Conservation (phyloP, 176 grass and related monocot genomes). For the Triticum monococcum region DNA sequence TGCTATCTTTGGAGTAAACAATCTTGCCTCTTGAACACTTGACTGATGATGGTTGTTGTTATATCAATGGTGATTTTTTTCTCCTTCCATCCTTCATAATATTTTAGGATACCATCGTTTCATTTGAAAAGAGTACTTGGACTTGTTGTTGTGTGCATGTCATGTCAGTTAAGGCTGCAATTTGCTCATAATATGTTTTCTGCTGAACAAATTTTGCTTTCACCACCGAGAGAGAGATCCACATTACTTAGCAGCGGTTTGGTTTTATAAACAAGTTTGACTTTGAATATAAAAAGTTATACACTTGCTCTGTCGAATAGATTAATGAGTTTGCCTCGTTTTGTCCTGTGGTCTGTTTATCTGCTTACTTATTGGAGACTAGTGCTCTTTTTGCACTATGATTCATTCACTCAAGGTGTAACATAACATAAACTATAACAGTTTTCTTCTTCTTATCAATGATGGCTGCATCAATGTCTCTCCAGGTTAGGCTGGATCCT, state of each 20-base stretch:
- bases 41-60: neutral
- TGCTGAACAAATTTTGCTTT: slow-evolving; percentile 1
- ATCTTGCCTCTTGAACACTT: neutral
- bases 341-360: neutral
- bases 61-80: too few species aligned
- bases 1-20: neutral
- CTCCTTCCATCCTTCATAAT: neutral
- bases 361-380: neutral
- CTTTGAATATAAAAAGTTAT: neutral
- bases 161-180: neutral
- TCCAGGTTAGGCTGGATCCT: slow-evolving; percentile 80
- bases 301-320: neutral
- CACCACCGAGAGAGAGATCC: neutral
- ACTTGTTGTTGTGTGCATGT: neutral
- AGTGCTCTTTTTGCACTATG: neutral
- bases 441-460: too few species aligned
- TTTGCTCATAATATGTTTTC: slow-evolving; percentile 1
- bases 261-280: neutral
- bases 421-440: too few species aligned
- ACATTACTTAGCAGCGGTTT: neutral
- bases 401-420: neutral
- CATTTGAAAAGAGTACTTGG: neutral
- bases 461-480: neutral
- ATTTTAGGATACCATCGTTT: slow-evolving; percentile 5
- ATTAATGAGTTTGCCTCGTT: neutral